Evolutionary conservation across 139 green algal genomes (phyloP), one percentile per base, ranked within the genome.

Genomic region (Coelastrella sp.): DNA sequence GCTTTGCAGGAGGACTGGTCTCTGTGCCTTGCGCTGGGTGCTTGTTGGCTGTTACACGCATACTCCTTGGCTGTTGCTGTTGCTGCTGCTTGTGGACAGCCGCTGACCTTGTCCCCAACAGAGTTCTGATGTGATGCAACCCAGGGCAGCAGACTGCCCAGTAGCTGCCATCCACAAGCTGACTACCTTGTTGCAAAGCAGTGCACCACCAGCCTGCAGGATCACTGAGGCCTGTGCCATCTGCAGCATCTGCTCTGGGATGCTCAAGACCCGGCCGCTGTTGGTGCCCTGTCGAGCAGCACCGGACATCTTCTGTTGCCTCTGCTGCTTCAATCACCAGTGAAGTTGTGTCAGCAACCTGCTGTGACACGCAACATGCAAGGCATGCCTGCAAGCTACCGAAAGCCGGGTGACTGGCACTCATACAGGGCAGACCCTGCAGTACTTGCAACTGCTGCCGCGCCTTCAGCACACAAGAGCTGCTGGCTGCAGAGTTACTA

Each of bases 91-190:
- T 17, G 6, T 74, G 66, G 48, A 27, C 34, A 30, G 66, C 66
- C 27, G 66, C 23, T 11, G 13, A 1, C 27, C 21, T 40, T n/a
- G 32, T 48, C 5, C 25, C 0, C 4, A 82, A 37, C 53, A 82
- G 9, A n/a, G 11, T 35, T 11, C 13, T 38, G 19, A 71, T 34
- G 34, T 82, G 51, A 32, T 82, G 75, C 51, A 82, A 2, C 11
- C 75, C 75, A 5, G 75, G 75, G 35, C 75, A 66, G 38, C 75
- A 82, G 6, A 72, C 35, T 19, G 53, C 5, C 75, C 75, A 82
- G 17, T 82, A 82, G 1, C 23, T 41, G n/a, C 38, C 32, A 27
- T 82, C 75, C 2, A 82, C 53, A 13, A 71, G n/a, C 3, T 30
- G 23, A 23, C 75, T 72, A 23, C 75, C 35, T n/a, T 71, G 35